Percentiles rank a stretch among this genome's conserved stretches.
Evolutionary conservation across 306 rosid genomes (phyloP).

Genomic region (Elaeagnus macrophylla): DNA sequence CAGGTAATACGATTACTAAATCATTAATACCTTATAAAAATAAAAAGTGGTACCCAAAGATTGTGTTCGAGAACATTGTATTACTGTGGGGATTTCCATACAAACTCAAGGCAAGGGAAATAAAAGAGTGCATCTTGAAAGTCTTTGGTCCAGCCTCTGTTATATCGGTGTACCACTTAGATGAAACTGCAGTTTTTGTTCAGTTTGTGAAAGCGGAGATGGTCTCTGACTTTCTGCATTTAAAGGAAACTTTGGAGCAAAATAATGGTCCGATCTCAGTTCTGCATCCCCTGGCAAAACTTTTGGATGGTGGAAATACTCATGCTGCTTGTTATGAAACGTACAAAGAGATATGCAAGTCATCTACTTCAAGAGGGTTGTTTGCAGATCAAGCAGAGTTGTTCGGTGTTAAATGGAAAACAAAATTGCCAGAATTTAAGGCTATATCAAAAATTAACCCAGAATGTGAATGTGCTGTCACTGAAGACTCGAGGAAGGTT

Average conservation of each 20-base stretch:
- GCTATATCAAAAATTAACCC: not conserved
- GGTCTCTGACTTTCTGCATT: slow-evolving; percentile 55
- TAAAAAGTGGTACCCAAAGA: slow-evolving; percentile 33
- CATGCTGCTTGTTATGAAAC: slow-evolving; percentile 62
- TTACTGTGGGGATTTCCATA: slow-evolving; percentile 71
- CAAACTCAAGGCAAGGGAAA: slow-evolving; percentile 49
- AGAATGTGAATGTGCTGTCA: slow-evolving; percentile 18
- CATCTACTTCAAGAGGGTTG: slow-evolving; percentile 42
- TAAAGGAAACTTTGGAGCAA: slow-evolving; percentile 64
- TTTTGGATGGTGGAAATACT: slow-evolving; percentile 65
- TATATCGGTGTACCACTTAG: slow-evolving; percentile 58
- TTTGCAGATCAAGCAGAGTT: slow-evolving; percentile 82
- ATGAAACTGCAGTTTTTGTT: slow-evolving; percentile 59
- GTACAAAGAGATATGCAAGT: slow-evolving; percentile 61
- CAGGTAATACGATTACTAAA: slow-evolving; percentile 39
- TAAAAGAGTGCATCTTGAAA: slow-evolving; percentile 53
- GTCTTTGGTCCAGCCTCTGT: slow-evolving; percentile 53
- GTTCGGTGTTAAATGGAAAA: slow-evolving; percentile 41
- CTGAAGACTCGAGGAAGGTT: slow-evolving; percentile 10
- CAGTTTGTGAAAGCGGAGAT: slow-evolving; percentile 50
- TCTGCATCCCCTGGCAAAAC: slow-evolving; percentile 58
- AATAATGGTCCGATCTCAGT: slow-evolving; percentile 46
- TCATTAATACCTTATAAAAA: slow-evolving; percentile 19
- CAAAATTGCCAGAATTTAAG: slow-evolving; percentile 14
- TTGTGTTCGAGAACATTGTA: slow-evolving; percentile 58